Percentiles rank a stretch among this genome's conserved stretches.
Evolutionary conservation across 495 filamentous ascomycete genomes (phyloP).

Genomic region (Astrocystis sublimbata): DNA sequence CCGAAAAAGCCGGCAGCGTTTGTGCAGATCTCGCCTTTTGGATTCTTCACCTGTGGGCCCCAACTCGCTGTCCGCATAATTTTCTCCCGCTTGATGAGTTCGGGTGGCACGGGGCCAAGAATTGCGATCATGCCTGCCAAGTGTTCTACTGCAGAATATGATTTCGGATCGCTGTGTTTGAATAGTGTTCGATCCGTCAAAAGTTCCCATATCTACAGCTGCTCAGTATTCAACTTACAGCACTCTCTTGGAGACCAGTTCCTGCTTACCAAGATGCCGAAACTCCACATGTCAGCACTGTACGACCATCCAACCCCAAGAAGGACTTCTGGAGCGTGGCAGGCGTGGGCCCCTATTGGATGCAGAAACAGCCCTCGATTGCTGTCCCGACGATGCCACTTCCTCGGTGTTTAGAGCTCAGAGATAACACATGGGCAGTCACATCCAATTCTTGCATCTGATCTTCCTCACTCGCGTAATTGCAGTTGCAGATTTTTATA

Average conservation of each 20-base stretch:
- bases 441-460: slow-evolving; percentile 44
- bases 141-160: slow-evolving; percentile 34
- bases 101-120: slow-evolving; percentile 38
- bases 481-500: slow-evolving; percentile 42
- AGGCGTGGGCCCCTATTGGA: slow-evolving; percentile 44
- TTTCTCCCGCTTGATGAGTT: slow-evolving; percentile 25
- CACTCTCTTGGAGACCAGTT: background rate
- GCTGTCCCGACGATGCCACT: slow-evolving; percentile 30
- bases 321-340: slow-evolving; percentile 43
- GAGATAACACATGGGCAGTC: slow-evolving; percentile 36
- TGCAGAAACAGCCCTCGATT: slow-evolving; percentile 42
- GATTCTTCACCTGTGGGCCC: slow-evolving; percentile 18
- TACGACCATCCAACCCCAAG: slow-evolving; percentile 39
- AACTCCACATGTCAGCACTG: slow-evolving; percentile 47
- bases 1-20: slow-evolving; percentile 28
- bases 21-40: slow-evolving; percentile 18
- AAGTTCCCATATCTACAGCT: slow-evolving; percentile 37
- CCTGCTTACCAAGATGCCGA: slow-evolving; percentile 32
- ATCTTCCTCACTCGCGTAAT: slow-evolving; percentile 31
- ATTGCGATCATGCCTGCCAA: slow-evolving; percentile 41
- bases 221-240: slow-evolving; percentile 11
- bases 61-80: slow-evolving; percentile 19
- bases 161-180: slow-evolving; percentile 28
- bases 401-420: slow-evolving; percentile 39
- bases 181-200: slow-evolving; percentile 33